A percentile compares a stretch with the other conserved stretches of the same genome.
phyloP scores from a whole-genome alignment of 305 asterid species.

The Fraxinus baroniana region DNA sequence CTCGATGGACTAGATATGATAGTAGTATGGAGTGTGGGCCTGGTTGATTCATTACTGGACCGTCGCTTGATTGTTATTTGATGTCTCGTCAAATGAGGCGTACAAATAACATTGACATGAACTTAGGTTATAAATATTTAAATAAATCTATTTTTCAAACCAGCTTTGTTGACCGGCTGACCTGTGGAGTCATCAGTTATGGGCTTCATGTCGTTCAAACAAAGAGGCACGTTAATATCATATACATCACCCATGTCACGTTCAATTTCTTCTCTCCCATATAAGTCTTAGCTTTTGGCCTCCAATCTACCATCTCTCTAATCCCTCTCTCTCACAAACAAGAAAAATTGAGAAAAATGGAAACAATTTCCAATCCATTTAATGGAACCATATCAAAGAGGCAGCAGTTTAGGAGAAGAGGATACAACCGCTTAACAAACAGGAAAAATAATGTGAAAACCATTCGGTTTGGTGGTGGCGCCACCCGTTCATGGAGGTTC shows the following conservation, averaged over 20 bases:
- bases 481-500: conserved; percentile 45
- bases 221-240: neutral
- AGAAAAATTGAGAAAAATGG: conserved; percentile 16
- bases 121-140: neutral
- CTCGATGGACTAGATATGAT: too few relatives aligned
- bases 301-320: neutral
- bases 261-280: neutral
- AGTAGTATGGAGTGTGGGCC: too few relatives aligned
- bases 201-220: neutral
- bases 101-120: neutral
- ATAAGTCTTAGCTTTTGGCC: neutral
- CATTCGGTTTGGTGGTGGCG: conserved; percentile 28
- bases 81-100: neutral
- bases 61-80: too few relatives aligned
- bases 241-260: neutral
- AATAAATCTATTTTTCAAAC: neutral
- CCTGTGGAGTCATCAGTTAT: neutral
- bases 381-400: conserved; percentile 21
- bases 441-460: conserved; percentile 25
- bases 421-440: conserved; percentile 34
- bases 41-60: too few relatives aligned
- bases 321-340: neutral
- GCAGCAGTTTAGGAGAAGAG: conserved; percentile 35
- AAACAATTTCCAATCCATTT: conserved; percentile 21
- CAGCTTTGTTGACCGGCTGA: conserved; percentile 22